Conservation (phyloP, 345 rosid genomes). For the Capsella bursapastoris region DNA sequence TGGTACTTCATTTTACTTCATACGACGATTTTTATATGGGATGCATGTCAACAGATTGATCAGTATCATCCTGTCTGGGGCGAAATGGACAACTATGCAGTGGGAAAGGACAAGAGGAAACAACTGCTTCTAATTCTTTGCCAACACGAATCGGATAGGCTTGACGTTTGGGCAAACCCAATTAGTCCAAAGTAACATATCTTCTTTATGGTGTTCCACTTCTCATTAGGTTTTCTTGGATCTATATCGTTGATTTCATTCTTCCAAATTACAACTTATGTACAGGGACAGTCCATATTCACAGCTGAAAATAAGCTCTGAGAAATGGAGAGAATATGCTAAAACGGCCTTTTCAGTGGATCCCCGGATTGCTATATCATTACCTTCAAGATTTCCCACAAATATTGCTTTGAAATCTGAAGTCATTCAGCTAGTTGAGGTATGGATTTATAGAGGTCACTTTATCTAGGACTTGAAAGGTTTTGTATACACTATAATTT, state of each 20-base stretch:
- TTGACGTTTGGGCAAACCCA: neutral
- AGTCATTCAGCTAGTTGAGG: slow-evolving; percentile 85
- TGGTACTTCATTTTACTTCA: neutral
- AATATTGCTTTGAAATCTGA: slow-evolving; percentile 67
- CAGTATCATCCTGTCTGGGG: neutral
- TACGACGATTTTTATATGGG: neutral
- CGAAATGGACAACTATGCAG: neutral
- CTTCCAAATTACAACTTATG: slow-evolving; percentile 27
- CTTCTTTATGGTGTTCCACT: neutral
- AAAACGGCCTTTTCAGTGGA: slow-evolving; percentile 86
- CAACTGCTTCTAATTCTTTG: neutral
- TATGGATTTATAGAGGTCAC: slow-evolving; percentile 29
- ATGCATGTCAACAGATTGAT: slow-evolving; percentile 11
- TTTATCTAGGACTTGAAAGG: neutral
- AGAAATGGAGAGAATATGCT: slow-evolving; percentile 76
- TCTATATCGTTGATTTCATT: neutral
- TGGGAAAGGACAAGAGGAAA: neutral
- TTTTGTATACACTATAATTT: neutral
- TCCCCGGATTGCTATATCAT: slow-evolving; percentile 76
- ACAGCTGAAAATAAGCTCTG: slow-evolving; percentile 64
- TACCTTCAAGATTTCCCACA: slow-evolving; percentile 77
- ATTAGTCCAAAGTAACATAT: neutral
- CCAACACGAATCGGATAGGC: neutral
- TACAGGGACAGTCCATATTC: slow-evolving; percentile 61
- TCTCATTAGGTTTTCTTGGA: neutral